Evolutionary conservation across 1,284 basidiomycete species (phyloP).

Genomic region (Gastroboletus turbinatus): DNA sequence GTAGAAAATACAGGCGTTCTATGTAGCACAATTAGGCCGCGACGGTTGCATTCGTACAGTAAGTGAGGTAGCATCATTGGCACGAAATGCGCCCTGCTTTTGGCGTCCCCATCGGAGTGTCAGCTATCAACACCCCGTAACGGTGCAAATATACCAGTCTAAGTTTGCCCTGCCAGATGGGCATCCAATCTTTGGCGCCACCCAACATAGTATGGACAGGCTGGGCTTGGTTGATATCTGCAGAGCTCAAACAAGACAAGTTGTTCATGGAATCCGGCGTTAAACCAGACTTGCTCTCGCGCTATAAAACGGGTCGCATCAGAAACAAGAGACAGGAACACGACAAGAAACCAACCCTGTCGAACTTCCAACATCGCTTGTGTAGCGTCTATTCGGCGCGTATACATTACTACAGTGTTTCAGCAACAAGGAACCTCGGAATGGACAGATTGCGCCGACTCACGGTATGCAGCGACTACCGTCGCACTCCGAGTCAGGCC

Average conservation of each 20-base stretch:
- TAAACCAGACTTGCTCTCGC: slow-evolving; percentile 77
- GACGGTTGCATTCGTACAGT: slow-evolving; percentile 20
- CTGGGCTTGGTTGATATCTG: slow-evolving; percentile 59
- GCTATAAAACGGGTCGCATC: slow-evolving; percentile 38
- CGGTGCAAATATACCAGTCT: background rate
- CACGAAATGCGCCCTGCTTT: slow-evolving; percentile 15
- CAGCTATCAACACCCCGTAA: slow-evolving; percentile 5
- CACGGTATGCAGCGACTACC: slow-evolving; percentile 81
- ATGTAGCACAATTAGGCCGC: slow-evolving; percentile 22
- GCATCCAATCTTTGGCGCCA: slow-evolving; percentile 44
- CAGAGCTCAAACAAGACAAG: slow-evolving; percentile 76
- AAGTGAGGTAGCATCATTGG: slow-evolving; percentile 5
- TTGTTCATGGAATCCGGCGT: slow-evolving; percentile 76
- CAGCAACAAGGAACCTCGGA: background rate
- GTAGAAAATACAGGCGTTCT: slow-evolving; percentile 20
- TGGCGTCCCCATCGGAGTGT: slow-evolving; percentile 6
- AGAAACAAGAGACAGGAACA: slow-evolving; percentile 4
- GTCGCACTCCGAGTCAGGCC: slow-evolving; percentile 82
- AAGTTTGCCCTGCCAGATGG: slow-evolving; percentile 24
- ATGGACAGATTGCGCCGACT: slow-evolving; percentile 26
- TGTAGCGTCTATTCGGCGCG: slow-evolving; percentile 53
- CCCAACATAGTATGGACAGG: slow-evolving; percentile 64
- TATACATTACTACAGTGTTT: slow-evolving; percentile 65
- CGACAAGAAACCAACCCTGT: slow-evolving; percentile 43
- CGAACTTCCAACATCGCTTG: slow-evolving; percentile 64